phyloP scores from a whole-genome alignment of 306 rosid genomes.

The Clitoria ternatea region DNA sequence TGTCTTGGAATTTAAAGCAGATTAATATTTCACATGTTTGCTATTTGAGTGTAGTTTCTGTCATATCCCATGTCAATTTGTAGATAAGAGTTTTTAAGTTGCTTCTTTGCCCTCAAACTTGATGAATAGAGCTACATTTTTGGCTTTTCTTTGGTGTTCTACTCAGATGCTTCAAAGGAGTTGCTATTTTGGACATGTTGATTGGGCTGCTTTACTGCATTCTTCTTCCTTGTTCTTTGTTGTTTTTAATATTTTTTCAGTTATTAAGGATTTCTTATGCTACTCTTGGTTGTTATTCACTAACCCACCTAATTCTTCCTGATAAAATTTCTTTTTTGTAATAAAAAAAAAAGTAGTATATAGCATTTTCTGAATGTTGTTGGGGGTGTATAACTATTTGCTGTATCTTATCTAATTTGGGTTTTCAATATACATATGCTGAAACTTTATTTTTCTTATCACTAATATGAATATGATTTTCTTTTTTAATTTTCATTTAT shows the following conservation, averaged over 20 bases:
- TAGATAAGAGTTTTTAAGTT: not conserved
- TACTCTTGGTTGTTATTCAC: not conserved
- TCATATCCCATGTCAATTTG: conserved; percentile 1
- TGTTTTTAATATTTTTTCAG: conserved; percentile 12
- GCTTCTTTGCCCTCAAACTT: not conserved
- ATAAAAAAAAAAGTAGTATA: not conserved
- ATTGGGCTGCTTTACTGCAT: not conserved
- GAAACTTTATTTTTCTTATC: not conserved
- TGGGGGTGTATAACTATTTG: not conserved
- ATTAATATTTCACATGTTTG: conserved; percentile 5
- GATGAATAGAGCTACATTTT: not conserved
- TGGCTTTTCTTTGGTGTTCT: conserved; percentile 18
- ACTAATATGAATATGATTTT: conserved; percentile 18
- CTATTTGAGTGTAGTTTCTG: conserved; percentile 9
- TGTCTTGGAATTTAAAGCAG: conserved; percentile 20
- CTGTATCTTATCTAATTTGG: conserved; percentile 3
- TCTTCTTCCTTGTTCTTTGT: conserved; percentile 3
- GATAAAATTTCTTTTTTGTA: not conserved
- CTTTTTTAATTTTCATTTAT: conserved; percentile 26
- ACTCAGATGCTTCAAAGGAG: not conserved
- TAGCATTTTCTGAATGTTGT: not conserved
- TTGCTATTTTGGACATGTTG: conserved; percentile 14
- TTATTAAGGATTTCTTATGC: not conserved
- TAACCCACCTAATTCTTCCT: not conserved
- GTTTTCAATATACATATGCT: not conserved